Conservation (phyloP, 2,329 filamentous ascomycete genomes). For the Intubia oerlemansii region DNA sequence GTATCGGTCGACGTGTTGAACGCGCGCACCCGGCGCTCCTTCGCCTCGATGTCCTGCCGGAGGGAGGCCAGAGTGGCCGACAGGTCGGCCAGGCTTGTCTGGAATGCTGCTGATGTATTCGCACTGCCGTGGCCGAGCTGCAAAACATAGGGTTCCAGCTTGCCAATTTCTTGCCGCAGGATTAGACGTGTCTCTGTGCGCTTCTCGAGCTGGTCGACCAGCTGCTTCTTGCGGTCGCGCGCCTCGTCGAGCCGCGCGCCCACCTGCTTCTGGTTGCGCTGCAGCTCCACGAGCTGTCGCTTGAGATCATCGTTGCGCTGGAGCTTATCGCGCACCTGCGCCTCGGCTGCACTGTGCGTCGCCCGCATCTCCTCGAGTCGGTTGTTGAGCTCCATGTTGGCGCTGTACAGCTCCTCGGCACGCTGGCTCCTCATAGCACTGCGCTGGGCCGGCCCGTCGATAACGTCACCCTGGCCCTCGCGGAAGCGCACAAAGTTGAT, state of each 20-base stretch:
- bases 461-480: constrained; percentile 72
- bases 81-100: constrained; percentile 62
- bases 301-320: constrained; percentile 75
- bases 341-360: constrained; percentile 62
- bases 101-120: constrained; percentile 43
- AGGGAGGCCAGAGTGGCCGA: constrained; percentile 58
- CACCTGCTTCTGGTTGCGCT: constrained; percentile 63
- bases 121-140: constrained; percentile 40
- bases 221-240: constrained; percentile 56
- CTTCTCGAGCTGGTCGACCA: constrained; percentile 52
- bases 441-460: constrained; percentile 87
- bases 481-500: constrained; percentile 98
- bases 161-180: constrained; percentile 66
- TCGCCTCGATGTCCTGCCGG: constrained; percentile 64
- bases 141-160: constrained; percentile 76
- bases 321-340: constrained; percentile 64
- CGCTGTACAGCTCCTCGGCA: constrained; percentile 66
- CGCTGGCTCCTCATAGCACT: constrained; percentile 66
- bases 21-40: constrained; percentile 73
- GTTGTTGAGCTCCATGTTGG: constrained; percentile 73
- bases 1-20: constrained; percentile 84
- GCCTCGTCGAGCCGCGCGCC: constrained; percentile 64
- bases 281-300: constrained; percentile 56
- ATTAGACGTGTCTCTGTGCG: constrained; percentile 48
- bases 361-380: constrained; percentile 62